Percentiles rank a stretch among this genome's conserved stretches.
These are phyloP conservation scores for Cryptosporidium bovis DNA, from an alignment of 169 alveolate genomes.

Conservation along the genomic window DNA sequence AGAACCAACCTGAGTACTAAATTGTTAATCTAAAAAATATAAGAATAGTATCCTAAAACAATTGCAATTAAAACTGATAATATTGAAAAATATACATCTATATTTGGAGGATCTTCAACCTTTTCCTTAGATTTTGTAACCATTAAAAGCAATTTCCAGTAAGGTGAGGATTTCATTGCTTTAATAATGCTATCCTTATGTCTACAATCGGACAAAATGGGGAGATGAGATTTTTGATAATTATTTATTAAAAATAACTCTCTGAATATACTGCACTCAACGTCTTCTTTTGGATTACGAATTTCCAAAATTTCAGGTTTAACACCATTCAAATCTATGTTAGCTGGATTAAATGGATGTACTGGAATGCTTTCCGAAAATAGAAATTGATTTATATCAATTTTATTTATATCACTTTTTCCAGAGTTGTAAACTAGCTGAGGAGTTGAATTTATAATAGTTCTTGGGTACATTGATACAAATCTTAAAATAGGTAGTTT, in stretches of 20 bases:
- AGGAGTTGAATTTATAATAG: conserved; percentile 31
- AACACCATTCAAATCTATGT: background rate
- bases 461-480: background rate
- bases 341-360: background rate
- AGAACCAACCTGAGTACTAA: background rate
- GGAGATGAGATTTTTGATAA: background rate
- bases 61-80: no score
- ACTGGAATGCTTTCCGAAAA: conserved; percentile 14
- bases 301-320: background rate
- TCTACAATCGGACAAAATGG: conserved; percentile 1
- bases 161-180: conserved; percentile 1
- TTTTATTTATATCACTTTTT: conserved; percentile 26
- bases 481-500: conserved; percentile 25
- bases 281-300: background rate
- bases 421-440: conserved; percentile 32
- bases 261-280: background rate
- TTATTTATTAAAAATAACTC: background rate
- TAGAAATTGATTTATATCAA: conserved; percentile 23
- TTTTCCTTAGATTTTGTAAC: no score
- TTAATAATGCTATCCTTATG: conserved; percentile 1
- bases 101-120: no score
- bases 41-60: background rate
- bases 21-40: background rate
- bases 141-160: background rate
- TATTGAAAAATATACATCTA: no score